Base-by-base conservation (phyloP, 345 rosid genomes). In the Leavenworthia alabamica region DNA sequence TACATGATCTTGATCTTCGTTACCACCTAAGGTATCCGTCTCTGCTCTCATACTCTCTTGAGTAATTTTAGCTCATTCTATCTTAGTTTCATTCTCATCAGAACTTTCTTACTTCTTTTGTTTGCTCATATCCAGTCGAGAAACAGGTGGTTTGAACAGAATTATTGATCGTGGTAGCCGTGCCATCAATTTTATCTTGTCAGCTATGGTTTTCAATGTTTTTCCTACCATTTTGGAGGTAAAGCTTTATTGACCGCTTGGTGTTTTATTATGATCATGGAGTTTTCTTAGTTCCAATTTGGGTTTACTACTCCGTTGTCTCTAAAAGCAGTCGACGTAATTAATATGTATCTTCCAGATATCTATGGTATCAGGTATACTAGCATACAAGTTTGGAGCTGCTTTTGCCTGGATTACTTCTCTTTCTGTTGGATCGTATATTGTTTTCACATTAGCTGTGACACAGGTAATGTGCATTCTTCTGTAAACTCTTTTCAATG, bases 381-480 rank as follows among this genome's bases (percentile, higher is more conserved):
- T 93, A 71, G 97, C 99, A 50, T 89, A 90, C 84, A 86, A 93
- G 57, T 93, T 82, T 48, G 97, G 99, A 68, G 85, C 97, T 53
- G 80, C 99, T 40, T 93, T 93, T 78, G 97, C 97, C n/a, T 89
- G 86, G 95, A 93, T 93, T 71, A 93, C 96, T 14, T 86, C 97
- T 4, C 89, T 90, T 54, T 89, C 99, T 11, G 99, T 93, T 49
- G 87, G 82, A 63, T 88, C 89, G 24, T 87, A 93, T 80, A 66
- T 90, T 66, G 65, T 62, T 60, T 93, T 93, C 71, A 89, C 99
- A 15, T 81, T 89, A 67, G 66, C 79, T 47, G 96, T 89, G 78
- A 89, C 96, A 33, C 99, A 89, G 96, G 99, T 92, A 73, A 29
- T 11, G 5, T 71, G 27, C 51, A 23, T 75, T 62, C 49, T 49